phyloP scores from a whole-genome alignment of 768 basidiomycete genomes.

The Tulasnella sp. region DNA sequence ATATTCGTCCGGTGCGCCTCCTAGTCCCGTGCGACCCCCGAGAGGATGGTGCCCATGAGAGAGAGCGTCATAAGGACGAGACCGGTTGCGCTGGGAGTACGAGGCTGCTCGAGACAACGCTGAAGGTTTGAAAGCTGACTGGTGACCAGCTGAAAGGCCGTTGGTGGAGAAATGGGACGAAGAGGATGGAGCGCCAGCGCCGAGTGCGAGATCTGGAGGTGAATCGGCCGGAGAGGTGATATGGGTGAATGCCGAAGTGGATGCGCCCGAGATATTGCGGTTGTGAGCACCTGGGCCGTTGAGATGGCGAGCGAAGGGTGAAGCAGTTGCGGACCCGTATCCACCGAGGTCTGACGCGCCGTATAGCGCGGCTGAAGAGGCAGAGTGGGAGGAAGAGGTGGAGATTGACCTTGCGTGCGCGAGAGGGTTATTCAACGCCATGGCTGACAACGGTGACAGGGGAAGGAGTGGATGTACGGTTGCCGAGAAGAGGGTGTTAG shows the following conservation, averaged over 20 bases:
- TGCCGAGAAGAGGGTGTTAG: not conserved
- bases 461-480: not conserved
- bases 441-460: not conserved
- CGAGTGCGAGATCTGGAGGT: conserved; percentile 26
- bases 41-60: conserved; percentile 3
- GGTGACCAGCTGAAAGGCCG: not conserved
- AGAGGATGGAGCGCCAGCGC: conserved; percentile 16
- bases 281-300: conserved; percentile 10
- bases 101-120: conserved; percentile 2
- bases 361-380: conserved; percentile 1
- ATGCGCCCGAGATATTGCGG: conserved; percentile 22
- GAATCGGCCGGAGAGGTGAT: conserved; percentile 31
- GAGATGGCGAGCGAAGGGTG: conserved; percentile 19
- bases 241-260: conserved; percentile 29
- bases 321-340: not conserved
- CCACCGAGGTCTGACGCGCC: conserved; percentile 1
- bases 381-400: conserved; percentile 16
- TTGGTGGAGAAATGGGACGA: not conserved
- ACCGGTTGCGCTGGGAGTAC: not conserved
- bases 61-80: conserved; percentile 16
- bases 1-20: conserved; percentile 19
- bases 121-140: conserved; percentile 27
- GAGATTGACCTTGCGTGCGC: conserved; percentile 3
- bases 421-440: conserved; percentile 11
- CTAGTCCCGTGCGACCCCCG: conserved; percentile 15